phyloP scores from a whole-genome alignment of 805 yeast species.

The Kodamaea fukazawae region DNA sequence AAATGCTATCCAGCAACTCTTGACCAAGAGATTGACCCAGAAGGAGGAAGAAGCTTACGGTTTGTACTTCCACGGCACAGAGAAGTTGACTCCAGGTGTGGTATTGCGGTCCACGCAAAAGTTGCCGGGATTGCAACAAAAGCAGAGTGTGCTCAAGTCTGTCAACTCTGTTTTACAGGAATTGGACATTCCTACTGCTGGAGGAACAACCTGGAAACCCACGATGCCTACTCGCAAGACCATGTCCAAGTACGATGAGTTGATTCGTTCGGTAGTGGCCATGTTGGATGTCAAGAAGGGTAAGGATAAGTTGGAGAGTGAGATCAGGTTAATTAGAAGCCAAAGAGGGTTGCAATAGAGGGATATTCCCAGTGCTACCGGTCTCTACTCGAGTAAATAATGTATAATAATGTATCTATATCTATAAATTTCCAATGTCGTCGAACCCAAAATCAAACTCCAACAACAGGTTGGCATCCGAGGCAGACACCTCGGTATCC shows the following conservation, averaged over 20 bases:
- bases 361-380: too few relatives aligned
- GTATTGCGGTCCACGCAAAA: slow-evolving; percentile 65
- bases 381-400: too few relatives aligned
- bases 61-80: slow-evolving; percentile 67
- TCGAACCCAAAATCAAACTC: background rate
- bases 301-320: slow-evolving; percentile 83
- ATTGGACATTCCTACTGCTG: slow-evolving; percentile 64
- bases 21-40: slow-evolving; percentile 57
- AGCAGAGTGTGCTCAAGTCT: slow-evolving; percentile 76
- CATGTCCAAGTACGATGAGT: slow-evolving; percentile 70
- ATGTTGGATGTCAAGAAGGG: slow-evolving; percentile 83
- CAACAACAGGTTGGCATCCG: slow-evolving; percentile 1
- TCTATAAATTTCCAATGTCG: background rate
- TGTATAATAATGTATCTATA: slow-evolving; percentile 12
- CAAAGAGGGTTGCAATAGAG: slow-evolving; percentile 34
- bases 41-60: slow-evolving; percentile 88
- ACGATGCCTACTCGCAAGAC: slow-evolving; percentile 83
- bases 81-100: slow-evolving; percentile 76
- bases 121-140: slow-evolving; percentile 46
- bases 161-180: slow-evolving; percentile 69
- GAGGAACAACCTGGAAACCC: slow-evolving; percentile 60
- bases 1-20: slow-evolving; percentile 39
- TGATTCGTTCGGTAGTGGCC: slow-evolving; percentile 65
- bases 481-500: background rate
- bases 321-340: slow-evolving; percentile 45